phyloP scores from a whole-genome alignment of 331 rosid species.

The Rosa hybrid region DNA sequence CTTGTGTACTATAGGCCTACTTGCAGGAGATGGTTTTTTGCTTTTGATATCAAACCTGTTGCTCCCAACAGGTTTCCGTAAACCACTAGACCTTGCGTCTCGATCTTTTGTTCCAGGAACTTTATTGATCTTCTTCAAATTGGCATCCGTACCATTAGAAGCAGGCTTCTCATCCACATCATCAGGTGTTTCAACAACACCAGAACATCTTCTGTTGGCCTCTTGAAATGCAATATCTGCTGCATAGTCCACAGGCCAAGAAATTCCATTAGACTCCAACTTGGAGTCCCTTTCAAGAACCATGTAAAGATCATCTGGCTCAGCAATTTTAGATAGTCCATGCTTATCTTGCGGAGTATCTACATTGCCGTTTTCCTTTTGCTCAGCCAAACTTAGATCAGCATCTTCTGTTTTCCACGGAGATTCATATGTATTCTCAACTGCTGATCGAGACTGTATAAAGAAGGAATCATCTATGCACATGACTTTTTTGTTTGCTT shows the following conservation, averaged over 20 bases:
- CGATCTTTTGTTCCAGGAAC: conserved; percentile 36
- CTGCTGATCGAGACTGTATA: conserved; percentile 48
- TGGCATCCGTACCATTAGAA: conserved; percentile 32
- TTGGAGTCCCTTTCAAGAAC: conserved; percentile 55
- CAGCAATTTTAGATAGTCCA: conserved; percentile 29
- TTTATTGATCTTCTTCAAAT: conserved; percentile 34
- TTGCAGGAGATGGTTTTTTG: conserved; percentile 40
- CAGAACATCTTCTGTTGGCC: conserved; percentile 36
- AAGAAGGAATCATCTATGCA: conserved; percentile 62
- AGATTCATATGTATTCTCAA: conserved; percentile 33
- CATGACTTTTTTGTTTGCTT: conserved; percentile 11
- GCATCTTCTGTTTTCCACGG: conserved; percentile 54
- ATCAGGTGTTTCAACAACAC: conserved; percentile 38
- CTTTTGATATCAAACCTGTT: conserved; percentile 44
- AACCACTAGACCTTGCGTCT: conserved; percentile 28
- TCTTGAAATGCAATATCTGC: conserved; percentile 49
- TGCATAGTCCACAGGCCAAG: conserved; percentile 51
- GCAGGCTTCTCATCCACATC: conserved; percentile 32
- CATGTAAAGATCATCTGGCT: conserved; percentile 53
- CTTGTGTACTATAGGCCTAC: conserved; percentile 48
- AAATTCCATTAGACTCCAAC: conserved; percentile 30
- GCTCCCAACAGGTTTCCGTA: conserved; percentile 26
- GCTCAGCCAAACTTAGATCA: conserved; percentile 43
- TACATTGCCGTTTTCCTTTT: conserved; percentile 22
- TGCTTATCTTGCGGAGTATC: conserved; percentile 32